Conservation (phyloP, 1,284 basidiomycete genomes). For the Sanghuangporus baumii region DNA sequence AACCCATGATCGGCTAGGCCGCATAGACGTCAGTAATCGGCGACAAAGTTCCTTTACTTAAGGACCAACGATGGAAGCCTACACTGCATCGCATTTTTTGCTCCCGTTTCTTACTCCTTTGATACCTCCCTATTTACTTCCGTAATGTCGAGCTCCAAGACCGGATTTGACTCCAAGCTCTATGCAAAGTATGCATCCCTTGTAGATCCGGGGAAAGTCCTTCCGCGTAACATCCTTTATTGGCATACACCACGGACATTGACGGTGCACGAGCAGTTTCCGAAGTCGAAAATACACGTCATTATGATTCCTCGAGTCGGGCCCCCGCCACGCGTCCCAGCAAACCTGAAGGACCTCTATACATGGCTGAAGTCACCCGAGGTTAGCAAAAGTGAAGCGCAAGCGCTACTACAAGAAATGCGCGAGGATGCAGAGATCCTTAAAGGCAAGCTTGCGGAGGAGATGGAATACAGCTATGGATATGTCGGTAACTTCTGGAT, state of each 20-base stretch:
- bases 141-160: background rate
- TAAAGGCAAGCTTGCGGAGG: constrained; percentile 61
- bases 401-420: constrained; percentile 49
- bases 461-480: constrained; percentile 77
- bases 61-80: background rate
- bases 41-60: background rate
- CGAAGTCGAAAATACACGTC: constrained; percentile 84
- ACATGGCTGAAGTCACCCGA: constrained; percentile 2
- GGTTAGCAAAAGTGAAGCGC: constrained; percentile 46
- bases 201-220: constrained; percentile 37
- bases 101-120: background rate
- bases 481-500: constrained; percentile 77
- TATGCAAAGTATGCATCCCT: constrained; percentile 42
- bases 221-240: constrained; percentile 63
- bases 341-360: constrained; percentile 7
- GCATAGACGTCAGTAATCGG: background rate
- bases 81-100: background rate
- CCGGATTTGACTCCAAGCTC: background rate
- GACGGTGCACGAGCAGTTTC: constrained; percentile 80
- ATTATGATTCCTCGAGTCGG: constrained; percentile 65
- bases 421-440: constrained; percentile 45
- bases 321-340: constrained; percentile 19
- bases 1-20: background rate
- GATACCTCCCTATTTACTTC: background rate
- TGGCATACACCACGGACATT: constrained; percentile 53